Conservation (phyloP, 768 basidiomycete species). For the Lentinula guzmanii region DNA sequence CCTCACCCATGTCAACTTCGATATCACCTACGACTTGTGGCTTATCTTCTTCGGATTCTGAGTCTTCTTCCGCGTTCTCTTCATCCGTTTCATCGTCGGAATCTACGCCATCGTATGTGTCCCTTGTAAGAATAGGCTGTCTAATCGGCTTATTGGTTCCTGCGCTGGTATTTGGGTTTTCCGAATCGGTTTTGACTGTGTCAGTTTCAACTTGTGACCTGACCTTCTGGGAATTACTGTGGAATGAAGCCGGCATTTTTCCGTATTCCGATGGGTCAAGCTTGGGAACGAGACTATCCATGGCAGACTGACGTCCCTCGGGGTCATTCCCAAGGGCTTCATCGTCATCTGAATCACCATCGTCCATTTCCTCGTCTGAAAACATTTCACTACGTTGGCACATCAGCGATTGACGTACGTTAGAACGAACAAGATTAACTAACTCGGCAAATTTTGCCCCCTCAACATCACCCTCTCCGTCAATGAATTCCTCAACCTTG, state of each 20-base stretch:
- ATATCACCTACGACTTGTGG: conserved; percentile 80
- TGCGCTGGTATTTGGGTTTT: background rate
- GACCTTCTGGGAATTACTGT: conserved; percentile 65
- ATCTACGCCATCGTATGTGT: conserved; percentile 88
- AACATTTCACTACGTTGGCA: conserved; percentile 40
- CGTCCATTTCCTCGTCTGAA: conserved; percentile 62
- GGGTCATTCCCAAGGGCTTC: conserved; percentile 24
- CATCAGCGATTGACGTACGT: background rate
- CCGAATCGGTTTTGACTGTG: conserved; percentile 22
- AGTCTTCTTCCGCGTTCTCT: conserved; percentile 41
- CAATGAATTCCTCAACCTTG: conserved; percentile 87
- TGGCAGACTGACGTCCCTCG: conserved; percentile 50
- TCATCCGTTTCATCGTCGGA: conserved; percentile 86
- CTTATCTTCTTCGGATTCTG: conserved; percentile 72
- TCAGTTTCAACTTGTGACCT: conserved; percentile 42
- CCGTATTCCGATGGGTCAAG: conserved; percentile 86
- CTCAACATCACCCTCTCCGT: conserved; percentile 82
- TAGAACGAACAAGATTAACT: conserved; percentile 18
- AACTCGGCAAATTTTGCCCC: conserved; percentile 92
- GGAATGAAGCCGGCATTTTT: conserved; percentile 68
- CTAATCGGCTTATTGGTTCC: conserved; percentile 44
- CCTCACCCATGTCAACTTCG: conserved; percentile 88
- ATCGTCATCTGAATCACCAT: conserved; percentile 43
- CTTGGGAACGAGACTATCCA: conserved; percentile 78
- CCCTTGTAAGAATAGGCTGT: conserved; percentile 74